A percentile compares a stretch with the other conserved stretches of the same genome.
Conservation (phyloP, 2,329 filamentous ascomycete genomes). For the Trichoderma sp. region DNA sequence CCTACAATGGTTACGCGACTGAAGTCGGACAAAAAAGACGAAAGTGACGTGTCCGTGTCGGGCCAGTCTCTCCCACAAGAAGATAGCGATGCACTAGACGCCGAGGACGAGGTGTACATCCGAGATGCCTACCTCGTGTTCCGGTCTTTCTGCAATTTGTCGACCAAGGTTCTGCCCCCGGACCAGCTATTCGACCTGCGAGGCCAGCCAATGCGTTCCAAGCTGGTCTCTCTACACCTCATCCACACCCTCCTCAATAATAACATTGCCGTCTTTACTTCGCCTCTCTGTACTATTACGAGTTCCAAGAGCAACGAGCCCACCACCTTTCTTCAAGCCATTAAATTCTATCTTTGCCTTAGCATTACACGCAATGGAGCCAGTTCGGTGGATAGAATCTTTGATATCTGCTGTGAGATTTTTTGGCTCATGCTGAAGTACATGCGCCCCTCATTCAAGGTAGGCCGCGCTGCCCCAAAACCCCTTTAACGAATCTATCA, state of each 20-base stretch:
- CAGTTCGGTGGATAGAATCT: conserved; percentile 86
- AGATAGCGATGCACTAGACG: conserved; percentile 57
- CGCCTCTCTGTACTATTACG: conserved; percentile 85
- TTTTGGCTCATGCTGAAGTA: conserved; percentile 97
- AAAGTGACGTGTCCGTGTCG: conserved; percentile 45
- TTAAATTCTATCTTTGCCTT: conserved; percentile 95
- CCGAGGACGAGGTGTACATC: conserved; percentile 93
- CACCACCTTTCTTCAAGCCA: conserved; percentile 87
- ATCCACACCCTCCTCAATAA: conserved; percentile 96
- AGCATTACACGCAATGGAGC: conserved; percentile 93
- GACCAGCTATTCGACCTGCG: conserved; percentile 92
- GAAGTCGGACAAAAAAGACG: conserved; percentile 44
- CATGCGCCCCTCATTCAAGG: conserved; percentile 91
- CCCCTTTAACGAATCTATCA: neutral
- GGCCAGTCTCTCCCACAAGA: conserved; percentile 56
- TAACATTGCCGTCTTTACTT: conserved; percentile 85
- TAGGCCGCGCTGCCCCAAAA: conserved; percentile 35
- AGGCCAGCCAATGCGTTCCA: conserved; percentile 95
- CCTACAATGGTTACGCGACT: conserved; percentile 65
- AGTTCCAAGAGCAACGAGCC: conserved; percentile 85
- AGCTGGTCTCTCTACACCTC: conserved; percentile 89
- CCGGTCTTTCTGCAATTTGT: conserved; percentile 94
- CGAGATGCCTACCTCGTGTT: conserved; percentile 97
- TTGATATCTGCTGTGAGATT: conserved; percentile 93
- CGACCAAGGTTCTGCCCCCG: conserved; percentile 82